Evolutionary conservation across 345 rosid genomes (phyloP), one percentile per base, ranked within the genome.

Genomic region (Brassica incana): DNA sequence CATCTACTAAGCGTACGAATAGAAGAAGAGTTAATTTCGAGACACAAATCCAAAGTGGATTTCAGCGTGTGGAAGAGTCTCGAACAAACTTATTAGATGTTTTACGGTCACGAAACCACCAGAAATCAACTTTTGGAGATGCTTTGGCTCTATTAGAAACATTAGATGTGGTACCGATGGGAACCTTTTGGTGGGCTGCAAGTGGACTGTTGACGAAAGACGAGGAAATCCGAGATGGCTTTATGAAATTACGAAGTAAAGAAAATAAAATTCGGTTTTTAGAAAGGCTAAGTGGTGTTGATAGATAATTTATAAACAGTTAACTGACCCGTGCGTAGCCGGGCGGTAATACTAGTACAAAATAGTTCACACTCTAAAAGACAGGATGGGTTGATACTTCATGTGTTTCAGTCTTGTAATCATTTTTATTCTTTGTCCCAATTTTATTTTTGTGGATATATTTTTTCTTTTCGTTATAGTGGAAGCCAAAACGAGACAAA

Each of bases 401-500:
- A 43, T 63, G 5, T 29, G 38, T 14, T n/a, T 63, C 38, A 6
- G 7, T 32, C 25, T 33, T n/a, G 14, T 15, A 65, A 32, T 18
- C 30, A 66, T 66, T 66, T 65, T 36, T 8, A 5, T 14, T 30
- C n/a, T 63, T 3, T 30, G 66, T 62, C 38, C 15, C 1, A 63
- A 63, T 14, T 30, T 1, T n/a, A 56, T 56, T 20, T 20, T 59
- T 58, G 5, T 58, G 62, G 20, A 38, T 11, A 4, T 33, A 0
- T 29, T 14, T 48, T 5, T 48, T n/a, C 58, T n/a, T 52, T 63
- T 63, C 5, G 15, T 65, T 45, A 48, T 70, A 65, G 65, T 72
- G 81, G 72, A 65, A 65, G 81, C 72, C 72, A 71, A 78, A 78
- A 56, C 32, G 72, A 64, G 81, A 71, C 72, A 0, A 71, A 71